These are phyloP conservation scores for Trichoderma atroviride DNA, from an alignment of 2,329 filamentous ascomycete species.

Conservation along the genomic window DNA sequence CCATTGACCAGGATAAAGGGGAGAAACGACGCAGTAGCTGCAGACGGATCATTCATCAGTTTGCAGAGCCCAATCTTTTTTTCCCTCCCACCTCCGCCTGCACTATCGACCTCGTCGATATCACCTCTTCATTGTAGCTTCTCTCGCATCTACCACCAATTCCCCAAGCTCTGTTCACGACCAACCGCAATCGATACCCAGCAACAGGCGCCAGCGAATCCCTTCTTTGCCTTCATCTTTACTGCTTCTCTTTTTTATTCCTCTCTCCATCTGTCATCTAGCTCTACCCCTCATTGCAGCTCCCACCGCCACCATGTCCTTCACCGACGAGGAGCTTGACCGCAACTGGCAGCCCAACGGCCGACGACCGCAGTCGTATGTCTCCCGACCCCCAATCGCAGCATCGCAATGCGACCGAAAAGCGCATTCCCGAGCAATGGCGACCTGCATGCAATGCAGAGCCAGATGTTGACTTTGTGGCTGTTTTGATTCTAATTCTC, in stretches of 20 bases:
- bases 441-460: background rate
- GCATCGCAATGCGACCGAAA: conserved; percentile 6
- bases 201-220: background rate
- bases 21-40: conserved; percentile 7
- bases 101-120: conserved; percentile 18
- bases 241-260: background rate
- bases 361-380: conserved; percentile 82
- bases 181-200: background rate
- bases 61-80: conserved; percentile 24
- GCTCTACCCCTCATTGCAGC: conserved; percentile 10
- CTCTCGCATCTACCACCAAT: conserved; percentile 3
- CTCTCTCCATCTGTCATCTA: background rate
- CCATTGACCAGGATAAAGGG: conserved; percentile 22
- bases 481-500: background rate
- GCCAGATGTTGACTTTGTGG: background rate
- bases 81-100: background rate
- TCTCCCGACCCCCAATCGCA: conserved; percentile 34
- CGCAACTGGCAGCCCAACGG: conserved; percentile 79
- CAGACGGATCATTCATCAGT: conserved; percentile 24
- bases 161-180: background rate
- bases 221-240: background rate
- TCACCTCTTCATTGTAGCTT: background rate
- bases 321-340: conserved; percentile 70
- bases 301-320: conserved; percentile 33
- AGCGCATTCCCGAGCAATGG: conserved; percentile 17